Percentiles rank a stretch among this genome's conserved stretches.
These are phyloP conservation scores for Tetrapisispora pingtungensis DNA, from an alignment of 805 yeast species.

Conservation along the genomic window DNA sequence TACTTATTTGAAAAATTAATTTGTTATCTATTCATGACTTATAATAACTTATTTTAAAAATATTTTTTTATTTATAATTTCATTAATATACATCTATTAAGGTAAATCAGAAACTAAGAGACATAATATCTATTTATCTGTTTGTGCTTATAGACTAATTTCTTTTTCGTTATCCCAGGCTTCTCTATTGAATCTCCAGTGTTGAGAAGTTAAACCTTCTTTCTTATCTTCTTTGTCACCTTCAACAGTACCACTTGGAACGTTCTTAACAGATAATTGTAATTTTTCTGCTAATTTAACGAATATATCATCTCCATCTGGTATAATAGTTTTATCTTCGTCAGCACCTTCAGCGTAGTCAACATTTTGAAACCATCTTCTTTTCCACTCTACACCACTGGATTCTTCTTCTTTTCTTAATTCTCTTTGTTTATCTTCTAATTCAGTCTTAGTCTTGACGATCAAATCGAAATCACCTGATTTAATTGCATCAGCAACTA, in stretches of 20 bases:
- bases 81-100: slow-evolving; percentile 2
- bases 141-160: slow-evolving; percentile 29
- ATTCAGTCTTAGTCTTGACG: slow-evolving; percentile 60
- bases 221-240: slow-evolving; percentile 47
- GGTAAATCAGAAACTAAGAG: background rate
- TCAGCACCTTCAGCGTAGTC: slow-evolving; percentile 30
- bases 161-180: slow-evolving; percentile 55
- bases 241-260: slow-evolving; percentile 54
- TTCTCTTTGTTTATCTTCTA: slow-evolving; percentile 84
- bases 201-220: slow-evolving; percentile 37
- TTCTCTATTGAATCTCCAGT: slow-evolving; percentile 61
- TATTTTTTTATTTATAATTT: background rate
- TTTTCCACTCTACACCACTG: slow-evolving; percentile 59
- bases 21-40: too few species aligned
- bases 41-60: too few species aligned
- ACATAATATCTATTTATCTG: background rate
- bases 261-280: slow-evolving; percentile 51
- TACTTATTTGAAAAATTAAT: too few species aligned
- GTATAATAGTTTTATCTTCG: slow-evolving; percentile 20
- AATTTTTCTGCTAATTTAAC: slow-evolving; percentile 39
- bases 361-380: slow-evolving; percentile 67
- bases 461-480: slow-evolving; percentile 69
- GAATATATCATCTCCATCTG: slow-evolving; percentile 31
- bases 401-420: slow-evolving; percentile 66
- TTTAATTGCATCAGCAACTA: slow-evolving; percentile 81